Evolutionary conservation across 495 filamentous ascomycete genomes (phyloP).

Genomic region (Talaromyces thailandensis): DNA sequence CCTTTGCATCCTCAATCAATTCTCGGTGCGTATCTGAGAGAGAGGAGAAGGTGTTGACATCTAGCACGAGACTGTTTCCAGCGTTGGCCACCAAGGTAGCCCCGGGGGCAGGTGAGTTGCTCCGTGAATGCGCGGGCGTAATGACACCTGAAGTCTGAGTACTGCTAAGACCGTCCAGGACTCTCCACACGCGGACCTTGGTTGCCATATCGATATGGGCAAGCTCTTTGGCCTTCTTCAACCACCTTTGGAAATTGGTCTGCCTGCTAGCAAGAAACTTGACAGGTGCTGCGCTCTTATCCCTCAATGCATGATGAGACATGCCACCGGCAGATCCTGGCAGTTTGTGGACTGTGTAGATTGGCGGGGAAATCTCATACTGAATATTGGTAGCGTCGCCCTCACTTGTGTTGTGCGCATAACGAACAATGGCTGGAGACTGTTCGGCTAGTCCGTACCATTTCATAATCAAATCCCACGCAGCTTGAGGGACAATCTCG

Average conservation of each 20-base stretch:
- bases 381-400: slow-evolving; percentile 55
- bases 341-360: slow-evolving; percentile 80
- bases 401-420: slow-evolving; percentile 64
- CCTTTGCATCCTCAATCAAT: slow-evolving; percentile 52
- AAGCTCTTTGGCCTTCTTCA: slow-evolving; percentile 60
- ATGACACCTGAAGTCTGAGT: slow-evolving; percentile 36
- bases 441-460: slow-evolving; percentile 73
- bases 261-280: slow-evolving; percentile 60
- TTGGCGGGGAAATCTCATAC: slow-evolving; percentile 76
- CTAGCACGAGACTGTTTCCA: slow-evolving; percentile 61
- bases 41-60: slow-evolving; percentile 58
- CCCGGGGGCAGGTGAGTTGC: slow-evolving; percentile 38
- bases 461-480: slow-evolving; percentile 69
- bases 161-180: slow-evolving; percentile 44
- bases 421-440: slow-evolving; percentile 65
- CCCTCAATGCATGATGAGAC: slow-evolving; percentile 50
- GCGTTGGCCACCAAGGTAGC: slow-evolving; percentile 35
- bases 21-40: slow-evolving; percentile 65
- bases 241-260: slow-evolving; percentile 58
- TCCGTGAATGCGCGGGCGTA: slow-evolving; percentile 51
- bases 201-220: slow-evolving; percentile 53
- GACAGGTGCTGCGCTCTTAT: slow-evolving; percentile 48
- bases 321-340: slow-evolving; percentile 43
- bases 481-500: slow-evolving; percentile 64
- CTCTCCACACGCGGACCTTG: slow-evolving; percentile 74